phyloP scores from a whole-genome alignment of 345 rosid genomes.

The Populus tremula region DNA sequence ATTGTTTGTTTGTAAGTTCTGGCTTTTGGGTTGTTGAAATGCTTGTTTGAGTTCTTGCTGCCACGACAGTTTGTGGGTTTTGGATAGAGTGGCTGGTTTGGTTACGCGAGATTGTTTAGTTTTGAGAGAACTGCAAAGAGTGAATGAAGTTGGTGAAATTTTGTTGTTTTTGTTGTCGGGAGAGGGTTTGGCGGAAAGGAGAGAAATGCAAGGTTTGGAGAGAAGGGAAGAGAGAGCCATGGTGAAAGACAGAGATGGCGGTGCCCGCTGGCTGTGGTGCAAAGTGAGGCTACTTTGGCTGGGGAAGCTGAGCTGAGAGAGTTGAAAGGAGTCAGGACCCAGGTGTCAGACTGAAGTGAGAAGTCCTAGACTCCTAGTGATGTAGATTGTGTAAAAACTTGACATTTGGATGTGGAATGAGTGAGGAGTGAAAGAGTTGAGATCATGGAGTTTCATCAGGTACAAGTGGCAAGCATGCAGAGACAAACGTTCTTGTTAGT shows the following conservation, averaged over 20 bases:
- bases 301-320: background rate
- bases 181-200: conserved; percentile 1
- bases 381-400: background rate
- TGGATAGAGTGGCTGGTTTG: background rate
- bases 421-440: background rate
- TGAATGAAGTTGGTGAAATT: background rate
- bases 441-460: background rate
- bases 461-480: conserved; percentile 6
- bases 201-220: conserved; percentile 1
- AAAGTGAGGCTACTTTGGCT: background rate
- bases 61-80: conserved; percentile 18
- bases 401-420: background rate
- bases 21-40: background rate
- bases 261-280: too few species aligned
- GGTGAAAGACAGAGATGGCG: background rate
- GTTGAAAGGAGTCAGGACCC: background rate
- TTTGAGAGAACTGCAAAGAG: background rate
- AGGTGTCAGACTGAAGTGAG: background rate
- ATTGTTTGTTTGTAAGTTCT: background rate
- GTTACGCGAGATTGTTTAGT: background rate
- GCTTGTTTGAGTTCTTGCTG: conserved; percentile 14
- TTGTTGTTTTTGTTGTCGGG: background rate
- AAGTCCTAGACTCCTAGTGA: background rate
- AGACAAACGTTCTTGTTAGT: background rate
- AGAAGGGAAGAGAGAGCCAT: conserved; percentile 20